Evolutionary conservation across 352 stramenopile species (phyloP).

Genomic region (Pythium vanterpoolii): DNA sequence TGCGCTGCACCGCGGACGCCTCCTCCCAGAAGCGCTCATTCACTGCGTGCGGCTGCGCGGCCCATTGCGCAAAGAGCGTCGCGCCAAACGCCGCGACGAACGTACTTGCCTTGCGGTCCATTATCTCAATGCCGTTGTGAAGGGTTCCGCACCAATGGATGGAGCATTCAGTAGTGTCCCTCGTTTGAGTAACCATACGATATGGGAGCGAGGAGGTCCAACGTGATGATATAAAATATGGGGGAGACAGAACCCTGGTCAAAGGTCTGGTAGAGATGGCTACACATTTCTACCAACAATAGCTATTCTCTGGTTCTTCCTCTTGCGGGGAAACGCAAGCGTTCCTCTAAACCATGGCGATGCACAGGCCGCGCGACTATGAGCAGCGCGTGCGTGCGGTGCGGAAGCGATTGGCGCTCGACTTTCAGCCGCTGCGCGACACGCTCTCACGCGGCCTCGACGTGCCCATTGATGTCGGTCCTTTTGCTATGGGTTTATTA

Average conservation of each 20-base stretch:
- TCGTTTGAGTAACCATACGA: background rate
- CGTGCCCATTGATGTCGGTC: slow-evolving; percentile 40
- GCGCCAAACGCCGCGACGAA: slow-evolving; percentile 60
- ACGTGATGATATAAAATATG: slow-evolving; percentile 5
- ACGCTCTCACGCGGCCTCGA: slow-evolving; percentile 46
- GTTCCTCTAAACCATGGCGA: slow-evolving; percentile 26
- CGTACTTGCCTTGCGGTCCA: slow-evolving; percentile 33
- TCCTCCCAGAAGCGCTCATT: slow-evolving; percentile 53
- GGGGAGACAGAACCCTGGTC: background rate
- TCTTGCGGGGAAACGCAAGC: too few species aligned
- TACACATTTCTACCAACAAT: too few species aligned
- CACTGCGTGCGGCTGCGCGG: slow-evolving; percentile 14
- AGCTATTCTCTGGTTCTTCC: too few species aligned
- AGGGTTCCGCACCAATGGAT: background rate
- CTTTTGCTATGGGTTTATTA: too few species aligned
- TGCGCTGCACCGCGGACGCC: slow-evolving; percentile 28
- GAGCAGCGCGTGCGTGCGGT: slow-evolving; percentile 42
- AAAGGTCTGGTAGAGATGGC: too few species aligned
- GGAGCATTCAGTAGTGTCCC: background rate
- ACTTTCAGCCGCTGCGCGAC: slow-evolving; percentile 47
- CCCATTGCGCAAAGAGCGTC: slow-evolving; percentile 57
- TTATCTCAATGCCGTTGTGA: background rate
- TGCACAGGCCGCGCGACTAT: slow-evolving; percentile 30
- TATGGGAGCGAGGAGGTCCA: background rate
- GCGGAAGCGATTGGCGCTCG: slow-evolving; percentile 46